Evolutionary conservation across 2,329 filamentous ascomycete genomes (phyloP).

Genomic region (Arthrobotrys sphaeroides): DNA sequence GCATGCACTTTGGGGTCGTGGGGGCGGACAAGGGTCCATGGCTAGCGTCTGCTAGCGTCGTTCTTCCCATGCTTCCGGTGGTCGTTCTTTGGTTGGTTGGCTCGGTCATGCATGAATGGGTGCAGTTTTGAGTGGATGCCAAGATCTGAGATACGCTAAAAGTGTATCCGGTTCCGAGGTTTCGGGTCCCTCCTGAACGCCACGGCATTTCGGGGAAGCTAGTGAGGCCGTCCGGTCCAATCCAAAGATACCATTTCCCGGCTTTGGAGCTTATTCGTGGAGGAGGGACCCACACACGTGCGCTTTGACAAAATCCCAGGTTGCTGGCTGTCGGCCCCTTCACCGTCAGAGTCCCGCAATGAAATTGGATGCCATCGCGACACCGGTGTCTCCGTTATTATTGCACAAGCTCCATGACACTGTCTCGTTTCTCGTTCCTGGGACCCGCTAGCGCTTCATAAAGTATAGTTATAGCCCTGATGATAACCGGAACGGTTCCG

Average conservation of each 20-base stretch:
- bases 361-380: conserved; percentile 29
- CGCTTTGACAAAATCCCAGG: conserved; percentile 48
- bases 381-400: conserved; percentile 2
- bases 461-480: conserved; percentile 5
- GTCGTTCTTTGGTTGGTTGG: conserved; percentile 45
- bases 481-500: conserved; percentile 52
- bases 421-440: conserved; percentile 35
- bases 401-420: conserved; percentile 26
- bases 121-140: conserved; percentile 27
- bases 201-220: conserved; percentile 54
- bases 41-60: conserved; percentile 28
- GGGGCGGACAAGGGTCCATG: conserved; percentile 32
- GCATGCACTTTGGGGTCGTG: conserved; percentile 49
- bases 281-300: conserved; percentile 36
- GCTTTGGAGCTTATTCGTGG: conserved; percentile 33
- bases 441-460: conserved; percentile 34
- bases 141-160: conserved; percentile 17
- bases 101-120: conserved; percentile 26
- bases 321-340: conserved; percentile 40
- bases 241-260: conserved; percentile 28
- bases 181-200: conserved; percentile 54
- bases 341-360: conserved; percentile 31
- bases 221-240: conserved; percentile 49
- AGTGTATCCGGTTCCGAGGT: conserved; percentile 53
- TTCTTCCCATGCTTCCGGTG: conserved; percentile 38